These are phyloP conservation scores for Tricholoma furcatifolium DNA, from an alignment of 768 basidiomycete species.

Conservation along the genomic window DNA sequence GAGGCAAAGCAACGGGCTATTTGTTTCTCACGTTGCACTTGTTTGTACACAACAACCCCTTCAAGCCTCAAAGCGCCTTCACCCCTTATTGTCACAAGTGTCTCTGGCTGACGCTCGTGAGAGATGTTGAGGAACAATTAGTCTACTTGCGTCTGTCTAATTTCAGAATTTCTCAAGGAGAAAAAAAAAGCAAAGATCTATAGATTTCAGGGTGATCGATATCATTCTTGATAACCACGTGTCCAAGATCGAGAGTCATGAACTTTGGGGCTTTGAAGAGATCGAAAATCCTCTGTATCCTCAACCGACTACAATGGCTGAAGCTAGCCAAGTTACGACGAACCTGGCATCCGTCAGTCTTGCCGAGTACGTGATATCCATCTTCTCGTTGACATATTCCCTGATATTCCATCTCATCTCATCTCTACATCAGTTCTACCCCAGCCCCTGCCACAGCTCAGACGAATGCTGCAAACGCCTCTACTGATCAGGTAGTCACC, in stretches of 20 bases:
- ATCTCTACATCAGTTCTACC: neutral
- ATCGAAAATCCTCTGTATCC: too few relatives aligned
- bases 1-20: slow-evolving; percentile 14
- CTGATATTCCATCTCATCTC: neutral
- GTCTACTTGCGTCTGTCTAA: too few relatives aligned
- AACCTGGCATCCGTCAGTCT: slow-evolving; percentile 3
- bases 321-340: slow-evolving; percentile 3
- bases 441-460: slow-evolving; percentile 1
- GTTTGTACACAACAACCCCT: slow-evolving; percentile 13
- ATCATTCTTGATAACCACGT: slow-evolving; percentile 17
- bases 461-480: neutral
- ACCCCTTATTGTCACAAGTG: too few relatives aligned
- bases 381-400: too few relatives aligned
- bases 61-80: too few relatives aligned
- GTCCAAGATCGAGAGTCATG: neutral
- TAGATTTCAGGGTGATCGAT: neutral
- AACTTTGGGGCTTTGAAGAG: too few relatives aligned
- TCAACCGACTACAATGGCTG: neutral
- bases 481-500: slow-evolving; percentile 77
- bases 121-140: too few relatives aligned
- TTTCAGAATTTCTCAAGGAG: too few relatives aligned
- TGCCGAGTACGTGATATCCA: slow-evolving; percentile 3
- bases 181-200: too few relatives aligned
- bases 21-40: slow-evolving; percentile 25
- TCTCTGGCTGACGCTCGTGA: too few relatives aligned